Evolutionary conservation across 1,139 yeast genomes (phyloP), one percentile per base, ranked within the genome.

Genomic region (Blastobotrys persicus): DNA sequence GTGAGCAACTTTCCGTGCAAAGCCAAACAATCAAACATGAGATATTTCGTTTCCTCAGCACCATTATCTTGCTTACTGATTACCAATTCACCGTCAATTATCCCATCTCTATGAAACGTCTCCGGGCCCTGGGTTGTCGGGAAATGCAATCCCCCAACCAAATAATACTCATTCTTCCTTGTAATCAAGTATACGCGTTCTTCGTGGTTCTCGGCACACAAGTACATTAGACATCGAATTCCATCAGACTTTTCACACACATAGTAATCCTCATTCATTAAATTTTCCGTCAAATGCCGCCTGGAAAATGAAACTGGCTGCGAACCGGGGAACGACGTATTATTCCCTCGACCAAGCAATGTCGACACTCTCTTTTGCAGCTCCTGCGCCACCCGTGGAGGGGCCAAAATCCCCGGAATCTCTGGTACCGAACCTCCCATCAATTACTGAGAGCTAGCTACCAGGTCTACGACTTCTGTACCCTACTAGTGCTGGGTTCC

Each of bases 211-310:
- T 48, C 49, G 6, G 16, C 23, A 13, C 42, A 14, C 1, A 88
- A 83, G 61, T 86, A 91, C 61, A 88, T 72, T 40, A 92, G 71
- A 53, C 95, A 88, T 49, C 99, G 74, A 48, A 92, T 72, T 0
- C 99, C 99, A 67, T 94, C 98, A 0, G 95, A 82, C 66, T 94
- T 94, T 63, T 94, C 99, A 70, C 98, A 92, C 0, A 92, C 98
- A 60, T 81, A 85, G 64, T 89, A 92, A 60, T 85, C 89, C 49
- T 78, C 78, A 2, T 72, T 71, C 64, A 78, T 65, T 45, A 92
- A 70, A 33, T 81, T 80, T 47, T 80, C 80, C 4, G 74, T 72
- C 37, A 92, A 73, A 68, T 91, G 97, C 38, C 75, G 73, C 52
- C 88, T 74, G 44, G 88, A 83, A 65, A 94, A 91, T 33, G 96